Evolutionary conservation across 2,329 filamentous ascomycete species (phyloP), one percentile per base, ranked within the genome.

Genomic region (Graphilbum fragrans): DNA sequence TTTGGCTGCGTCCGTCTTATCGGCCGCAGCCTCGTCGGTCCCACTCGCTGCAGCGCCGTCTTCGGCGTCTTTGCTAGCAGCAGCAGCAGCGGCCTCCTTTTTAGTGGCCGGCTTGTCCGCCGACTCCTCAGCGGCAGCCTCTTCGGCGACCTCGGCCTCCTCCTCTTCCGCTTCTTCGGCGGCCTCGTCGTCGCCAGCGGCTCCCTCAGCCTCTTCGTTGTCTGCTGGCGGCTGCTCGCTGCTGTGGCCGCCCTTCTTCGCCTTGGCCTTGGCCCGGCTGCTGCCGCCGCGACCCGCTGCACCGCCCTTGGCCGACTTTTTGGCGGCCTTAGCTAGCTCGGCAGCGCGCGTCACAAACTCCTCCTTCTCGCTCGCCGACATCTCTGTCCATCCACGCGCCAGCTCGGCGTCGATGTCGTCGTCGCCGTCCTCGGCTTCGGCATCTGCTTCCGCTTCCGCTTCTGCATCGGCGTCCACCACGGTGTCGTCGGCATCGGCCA

Each of bases 401-500:
- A 77, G 62, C 58, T 74, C 71, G 39, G 72, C 69, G n/a, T 75
- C 70, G 12, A 72, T 54, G 42, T 63, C 62, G 42, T n/a, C 36
- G 38, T 36, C n/a, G 14, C 17, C 37, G 18, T 19, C 22, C 14
- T 22, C 42, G n/a, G 5, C 19, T 1, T 40, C 25, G 9, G 6
- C 35, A 5, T 23, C 35, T 5, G 19, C 22, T 3, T 19, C 34
- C 56, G 35, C 56, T 49, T 41, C 58, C 51, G 9, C 12, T 1
- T 40, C 34, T 8, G 8, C 14, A 23, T 23, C 35, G 12, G 23
- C 18, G 4, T 17, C 33, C 57, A 35, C 55, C 50, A 41, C 57
- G 17, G 9, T 27, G 6, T 33, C 45, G 10, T 41, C 44, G n/a
- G 37, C 47, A n/a, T 48, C 46, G 18, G 34, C 44, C 44, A 45